Conservation (phyloP, 352 stramenopile genomes). For the Pythium scleroteichum region DNA sequence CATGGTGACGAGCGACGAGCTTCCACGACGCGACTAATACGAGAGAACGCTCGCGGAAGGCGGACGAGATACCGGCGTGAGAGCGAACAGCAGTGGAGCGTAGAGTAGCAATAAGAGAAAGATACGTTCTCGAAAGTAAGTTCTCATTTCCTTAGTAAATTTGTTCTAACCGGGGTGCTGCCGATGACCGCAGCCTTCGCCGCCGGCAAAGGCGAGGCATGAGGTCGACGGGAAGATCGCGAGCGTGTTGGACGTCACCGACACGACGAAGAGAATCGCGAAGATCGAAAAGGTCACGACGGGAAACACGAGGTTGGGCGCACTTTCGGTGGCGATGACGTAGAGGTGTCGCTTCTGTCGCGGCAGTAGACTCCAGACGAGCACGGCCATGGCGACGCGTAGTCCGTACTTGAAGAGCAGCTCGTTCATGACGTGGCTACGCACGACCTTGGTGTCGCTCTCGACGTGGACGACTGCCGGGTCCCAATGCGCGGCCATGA, state of each 20-base stretch:
- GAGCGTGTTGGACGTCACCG: constrained; percentile 21
- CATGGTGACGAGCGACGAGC: no score
- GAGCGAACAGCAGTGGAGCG: no score
- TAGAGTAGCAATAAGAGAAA: no score
- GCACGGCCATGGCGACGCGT: neutral
- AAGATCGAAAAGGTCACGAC: constrained; percentile 14
- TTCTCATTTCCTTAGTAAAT: no score
- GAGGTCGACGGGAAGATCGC: constrained; percentile 23
- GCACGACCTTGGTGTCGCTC: constrained; percentile 12
- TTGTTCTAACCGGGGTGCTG: no score
- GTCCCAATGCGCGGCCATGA: constrained; percentile 10
- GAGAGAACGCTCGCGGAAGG: no score
- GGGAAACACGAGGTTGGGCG: constrained; percentile 13
- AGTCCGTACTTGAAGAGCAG: constrained; percentile 18
- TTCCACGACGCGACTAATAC: no score
- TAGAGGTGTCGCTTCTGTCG: constrained; percentile 22
- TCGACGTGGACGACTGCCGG: constrained; percentile 4
- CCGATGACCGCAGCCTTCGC: constrained; percentile 25
- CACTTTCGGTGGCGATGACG: constrained; percentile 11
- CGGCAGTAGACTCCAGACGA: constrained; percentile 19
- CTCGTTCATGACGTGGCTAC: constrained; percentile 16
- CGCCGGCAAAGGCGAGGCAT: constrained; percentile 26
- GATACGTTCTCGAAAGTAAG: no score
- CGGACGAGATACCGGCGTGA: no score
- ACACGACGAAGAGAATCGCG: constrained; percentile 9